phyloP scores from a whole-genome alignment of 2,329 filamentous ascomycete species.

The Scedosporium dehoogii region DNA sequence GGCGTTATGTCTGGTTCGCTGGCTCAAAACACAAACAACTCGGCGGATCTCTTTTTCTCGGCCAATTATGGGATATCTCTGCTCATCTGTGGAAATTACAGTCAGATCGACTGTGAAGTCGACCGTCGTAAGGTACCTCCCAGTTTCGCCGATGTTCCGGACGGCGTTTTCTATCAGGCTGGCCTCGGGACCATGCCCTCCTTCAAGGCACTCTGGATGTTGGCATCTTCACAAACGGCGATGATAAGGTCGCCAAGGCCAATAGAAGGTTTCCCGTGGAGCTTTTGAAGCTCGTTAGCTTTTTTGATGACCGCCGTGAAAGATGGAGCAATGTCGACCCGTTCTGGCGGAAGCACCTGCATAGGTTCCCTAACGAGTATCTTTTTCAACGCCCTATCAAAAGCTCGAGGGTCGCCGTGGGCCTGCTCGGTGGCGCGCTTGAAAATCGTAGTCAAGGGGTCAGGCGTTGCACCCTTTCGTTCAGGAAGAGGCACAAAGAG shows the following conservation, averaged over 20 bases:
- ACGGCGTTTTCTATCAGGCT: slow-evolving; percentile 87
- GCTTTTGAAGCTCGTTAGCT: slow-evolving; percentile 83
- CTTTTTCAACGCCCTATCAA: slow-evolving; percentile 88
- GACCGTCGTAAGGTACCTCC: slow-evolving; percentile 87
- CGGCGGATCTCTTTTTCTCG: slow-evolving; percentile 91
- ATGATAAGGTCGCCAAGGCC: slow-evolving; percentile 92
- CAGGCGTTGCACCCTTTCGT: slow-evolving; percentile 64
- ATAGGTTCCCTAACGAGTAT: slow-evolving; percentile 79
- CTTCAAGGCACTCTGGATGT: slow-evolving; percentile 63
- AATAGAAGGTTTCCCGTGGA: slow-evolving; percentile 94
- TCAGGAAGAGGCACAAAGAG: slow-evolving; percentile 68
- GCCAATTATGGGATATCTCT: slow-evolving; percentile 95
- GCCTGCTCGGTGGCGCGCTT: slow-evolving; percentile 89
- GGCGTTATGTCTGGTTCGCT: slow-evolving; percentile 97
- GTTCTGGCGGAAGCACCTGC: slow-evolving; percentile 89
- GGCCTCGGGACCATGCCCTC: slow-evolving; percentile 82
- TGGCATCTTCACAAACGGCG: slow-evolving; percentile 67
- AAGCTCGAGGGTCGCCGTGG: slow-evolving; percentile 80
- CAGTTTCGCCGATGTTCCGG: slow-evolving; percentile 81
- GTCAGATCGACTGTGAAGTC: slow-evolving; percentile 99
- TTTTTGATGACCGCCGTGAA: slow-evolving; percentile 76
- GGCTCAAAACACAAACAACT: slow-evolving; percentile 81
- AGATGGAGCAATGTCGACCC: slow-evolving; percentile 69
- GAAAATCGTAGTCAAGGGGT: slow-evolving; percentile 63
- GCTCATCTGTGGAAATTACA: slow-evolving; percentile 86